Evolutionary conservation across 495 filamentous ascomycete genomes (phyloP), one percentile per base, ranked within the genome.

Genomic region (Copromyces sp.): DNA sequence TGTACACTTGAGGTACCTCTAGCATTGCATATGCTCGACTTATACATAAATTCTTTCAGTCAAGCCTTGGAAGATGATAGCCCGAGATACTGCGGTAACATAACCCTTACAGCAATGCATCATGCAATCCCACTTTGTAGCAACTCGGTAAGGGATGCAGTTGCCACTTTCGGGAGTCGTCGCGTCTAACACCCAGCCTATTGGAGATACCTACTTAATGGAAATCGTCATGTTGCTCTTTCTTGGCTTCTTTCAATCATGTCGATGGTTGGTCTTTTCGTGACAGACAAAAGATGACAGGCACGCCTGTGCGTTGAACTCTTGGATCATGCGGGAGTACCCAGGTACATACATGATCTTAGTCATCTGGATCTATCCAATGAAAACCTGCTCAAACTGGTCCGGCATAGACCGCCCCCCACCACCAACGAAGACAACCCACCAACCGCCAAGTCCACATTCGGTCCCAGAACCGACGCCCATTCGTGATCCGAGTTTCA

Each of bases 381-480:
- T 86, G 72, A 81, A 85, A 86, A 86, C 83, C 83, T 86, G 84
- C 84, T 86, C 84, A 83, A 59, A 73, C 77, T 74, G 69, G 74
- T 73, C 75, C 74, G 72, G 71, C 73, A 73, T n/a, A 78, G 78
- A 75, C 81, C 75, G 78, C 77, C 80, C 75, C 80, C 82, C 81
- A 81, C 83, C 78, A 61, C 53, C 53, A 47, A 61, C 53, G 11
- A 44, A 29, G 45, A 32, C 47, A 78, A 77, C 77, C 77, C 71
- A 74, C 76, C 68, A 65, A 65, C 68, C 17, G 68, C 68, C 17
- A 16, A 69, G 68, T 41, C 68, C 35, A 69, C 68, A 29, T 4
- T 39, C 38, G 32, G 68, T 24, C 68, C 68, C 35, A 41, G 2
- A 41, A 45, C 53, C 53, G 53, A 65, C 29, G 53, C 53, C 53